Conservation (phyloP, 2,329 filamentous ascomycete species). For the Penicillium digitatum region DNA sequence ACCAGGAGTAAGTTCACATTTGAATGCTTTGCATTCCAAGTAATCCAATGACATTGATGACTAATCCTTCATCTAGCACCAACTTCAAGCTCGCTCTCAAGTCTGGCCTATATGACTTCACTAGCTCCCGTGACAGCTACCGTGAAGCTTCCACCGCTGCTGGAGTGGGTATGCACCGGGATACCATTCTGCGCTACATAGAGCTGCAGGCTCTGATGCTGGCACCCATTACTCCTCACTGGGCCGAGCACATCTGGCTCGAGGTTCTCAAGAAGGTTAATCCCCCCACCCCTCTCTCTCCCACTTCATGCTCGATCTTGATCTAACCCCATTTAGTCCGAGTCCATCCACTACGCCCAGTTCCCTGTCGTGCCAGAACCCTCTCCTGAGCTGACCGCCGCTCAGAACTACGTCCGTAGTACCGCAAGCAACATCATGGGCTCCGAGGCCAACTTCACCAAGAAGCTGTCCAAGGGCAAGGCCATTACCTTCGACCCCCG, state of each 20-base stretch:
- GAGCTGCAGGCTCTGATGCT: slow-evolving; percentile 81
- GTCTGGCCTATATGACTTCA: slow-evolving; percentile 84
- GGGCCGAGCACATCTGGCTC: slow-evolving; percentile 89
- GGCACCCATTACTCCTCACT: slow-evolving; percentile 83
- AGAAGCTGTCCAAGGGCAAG: slow-evolving; percentile 93
- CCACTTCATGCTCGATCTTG: not conserved
- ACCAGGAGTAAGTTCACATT: slow-evolving; percentile 56
- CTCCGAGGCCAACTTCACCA: slow-evolving; percentile 69
- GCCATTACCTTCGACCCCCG: slow-evolving; percentile 78
- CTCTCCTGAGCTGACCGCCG: slow-evolving; percentile 66
- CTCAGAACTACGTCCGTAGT: slow-evolving; percentile 73
- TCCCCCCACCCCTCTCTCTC: too few species aligned
- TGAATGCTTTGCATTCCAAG: not conserved
- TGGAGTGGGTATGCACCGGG: slow-evolving; percentile 80
- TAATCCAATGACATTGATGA: not conserved
- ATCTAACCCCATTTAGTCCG: slow-evolving; percentile 43
- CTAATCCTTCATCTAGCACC: slow-evolving; percentile 46
- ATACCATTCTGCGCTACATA: slow-evolving; percentile 73
- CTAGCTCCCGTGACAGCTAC: slow-evolving; percentile 83
- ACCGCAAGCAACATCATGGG: slow-evolving; percentile 77
- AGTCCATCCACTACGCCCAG: slow-evolving; percentile 72
- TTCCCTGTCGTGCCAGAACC: slow-evolving; percentile 68
- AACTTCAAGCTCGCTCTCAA: slow-evolving; percentile 86
- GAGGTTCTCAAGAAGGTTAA: slow-evolving; percentile 72
- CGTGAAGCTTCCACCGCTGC: slow-evolving; percentile 74